A percentile compares a stretch with the other conserved stretches of the same genome.
Conservation (phyloP, 2,329 filamentous ascomycete species). For the Botrytis cinerea region DNA sequence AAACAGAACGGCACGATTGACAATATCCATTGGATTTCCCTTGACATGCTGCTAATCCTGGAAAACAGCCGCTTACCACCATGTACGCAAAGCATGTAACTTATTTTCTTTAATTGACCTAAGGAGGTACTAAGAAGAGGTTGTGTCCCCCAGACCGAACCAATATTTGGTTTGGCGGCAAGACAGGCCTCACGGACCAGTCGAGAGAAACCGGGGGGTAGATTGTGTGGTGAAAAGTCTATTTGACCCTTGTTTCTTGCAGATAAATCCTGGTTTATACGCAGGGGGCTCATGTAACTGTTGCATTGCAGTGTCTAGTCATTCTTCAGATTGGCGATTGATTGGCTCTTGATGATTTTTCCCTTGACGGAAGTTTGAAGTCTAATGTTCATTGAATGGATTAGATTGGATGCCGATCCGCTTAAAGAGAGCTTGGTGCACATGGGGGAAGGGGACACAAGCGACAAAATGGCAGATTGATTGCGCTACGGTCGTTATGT, state of each 20-base stretch:
- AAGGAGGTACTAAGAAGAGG: neutral
- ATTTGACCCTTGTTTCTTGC: neutral
- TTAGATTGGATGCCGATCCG: conserved; percentile 4
- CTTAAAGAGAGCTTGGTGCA: conserved; percentile 7
- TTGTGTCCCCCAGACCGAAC: conserved; percentile 14
- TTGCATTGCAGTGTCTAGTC: conserved; percentile 19
- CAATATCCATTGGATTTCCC: conserved; percentile 3
- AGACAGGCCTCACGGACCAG: conserved; percentile 19
- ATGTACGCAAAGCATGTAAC: neutral
- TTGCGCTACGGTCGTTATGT: neutral
- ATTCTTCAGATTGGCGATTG: neutral
- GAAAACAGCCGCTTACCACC: conserved; percentile 24
- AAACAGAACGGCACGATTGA: conserved; percentile 16
- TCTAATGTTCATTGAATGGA: neutral
- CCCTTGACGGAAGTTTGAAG: neutral
- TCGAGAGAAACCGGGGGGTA: neutral
- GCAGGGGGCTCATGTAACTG: conserved; percentile 19
- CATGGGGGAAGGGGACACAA: neutral
- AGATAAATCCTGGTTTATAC: neutral
- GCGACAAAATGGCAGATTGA: neutral
- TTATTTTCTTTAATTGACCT: neutral
- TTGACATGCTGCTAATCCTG: conserved; percentile 23
- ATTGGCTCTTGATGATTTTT: conserved; percentile 5
- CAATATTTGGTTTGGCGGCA: conserved; percentile 21
- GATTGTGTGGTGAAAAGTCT: neutral